phyloP scores from a whole-genome alignment of 352 stramenopile genomes.

The Phytophthora colocasiae region DNA sequence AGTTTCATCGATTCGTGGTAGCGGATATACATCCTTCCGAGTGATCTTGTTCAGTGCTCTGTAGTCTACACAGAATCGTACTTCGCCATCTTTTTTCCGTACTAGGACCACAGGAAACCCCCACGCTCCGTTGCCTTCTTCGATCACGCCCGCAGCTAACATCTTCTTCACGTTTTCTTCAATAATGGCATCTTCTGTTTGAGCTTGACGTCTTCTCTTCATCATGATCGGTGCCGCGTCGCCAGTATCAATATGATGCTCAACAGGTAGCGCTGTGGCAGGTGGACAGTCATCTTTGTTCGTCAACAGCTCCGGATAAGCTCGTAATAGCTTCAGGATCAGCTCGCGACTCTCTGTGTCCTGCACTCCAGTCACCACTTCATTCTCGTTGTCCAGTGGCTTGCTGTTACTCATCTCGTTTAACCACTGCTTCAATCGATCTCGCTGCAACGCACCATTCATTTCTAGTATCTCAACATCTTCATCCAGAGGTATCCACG shows the following conservation, averaged over 20 bases:
- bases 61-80: neutral
- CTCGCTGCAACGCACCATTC: neutral
- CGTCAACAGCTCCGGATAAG: too few relatives aligned
- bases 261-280: neutral
- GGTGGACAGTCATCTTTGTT: neutral
- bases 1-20: neutral
- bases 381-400: too few relatives aligned
- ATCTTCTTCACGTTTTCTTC: too few relatives aligned
- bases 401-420: neutral
- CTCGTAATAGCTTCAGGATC: too few relatives aligned
- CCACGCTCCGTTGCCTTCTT: neutral
- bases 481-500: slow-evolving; percentile 2
- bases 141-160: neutral
- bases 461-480: neutral
- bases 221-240: too few relatives aligned
- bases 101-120: neutral
- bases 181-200: too few relatives aligned
- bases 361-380: too few relatives aligned
- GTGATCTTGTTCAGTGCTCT: slow-evolving; percentile 1
- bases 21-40: neutral
- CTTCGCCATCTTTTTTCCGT: slow-evolving; percentile 1
- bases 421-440: neutral
- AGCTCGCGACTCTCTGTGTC: too few relatives aligned
- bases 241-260: neutral
- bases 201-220: neutral